phyloP scores from a whole-genome alignment of 1,139 yeast species.

The Magnusiomyces sp. region DNA sequence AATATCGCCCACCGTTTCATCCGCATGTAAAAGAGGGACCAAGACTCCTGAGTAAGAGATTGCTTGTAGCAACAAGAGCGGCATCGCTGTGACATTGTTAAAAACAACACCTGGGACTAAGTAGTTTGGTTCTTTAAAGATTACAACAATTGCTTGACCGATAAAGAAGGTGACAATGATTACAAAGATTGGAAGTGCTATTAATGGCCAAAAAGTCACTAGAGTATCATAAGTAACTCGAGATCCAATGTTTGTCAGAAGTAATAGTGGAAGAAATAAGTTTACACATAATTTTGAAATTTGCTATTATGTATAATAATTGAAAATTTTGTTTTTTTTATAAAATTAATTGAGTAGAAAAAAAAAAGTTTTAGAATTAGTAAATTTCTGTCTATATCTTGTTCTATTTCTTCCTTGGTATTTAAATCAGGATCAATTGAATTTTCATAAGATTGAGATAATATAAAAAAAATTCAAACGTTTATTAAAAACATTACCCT shows the following conservation, averaged over 20 bases:
- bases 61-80: conserved; percentile 17
- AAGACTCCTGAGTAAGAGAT: conserved; percentile 19
- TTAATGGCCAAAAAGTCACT: conserved; percentile 18
- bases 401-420: too few relatives aligned
- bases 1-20: conserved; percentile 14
- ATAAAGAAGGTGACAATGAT: conserved; percentile 14
- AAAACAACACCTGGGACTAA: conserved; percentile 20
- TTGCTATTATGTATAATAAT: conserved; percentile 6
- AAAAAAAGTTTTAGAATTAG: too few relatives aligned
- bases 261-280: conserved; percentile 18
- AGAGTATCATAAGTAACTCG: conserved; percentile 17
- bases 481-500: too few relatives aligned
- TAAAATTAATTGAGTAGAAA: too few relatives aligned
- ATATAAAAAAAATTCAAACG: too few relatives aligned
- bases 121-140: conserved; percentile 16
- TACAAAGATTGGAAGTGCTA: conserved; percentile 15
- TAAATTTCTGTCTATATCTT: too few relatives aligned
- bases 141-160: conserved; percentile 14
- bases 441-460: too few relatives aligned
- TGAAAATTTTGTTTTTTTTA: too few relatives aligned
- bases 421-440: too few relatives aligned
- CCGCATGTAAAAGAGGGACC: conserved; percentile 14
- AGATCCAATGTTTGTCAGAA: conserved; percentile 21
- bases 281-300: conserved; percentile 19
- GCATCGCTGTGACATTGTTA: conserved; percentile 21